These are phyloP conservation scores for Choricystis sp. DNA, from an alignment of 139 green algal genomes.

Conservation along the genomic window DNA sequence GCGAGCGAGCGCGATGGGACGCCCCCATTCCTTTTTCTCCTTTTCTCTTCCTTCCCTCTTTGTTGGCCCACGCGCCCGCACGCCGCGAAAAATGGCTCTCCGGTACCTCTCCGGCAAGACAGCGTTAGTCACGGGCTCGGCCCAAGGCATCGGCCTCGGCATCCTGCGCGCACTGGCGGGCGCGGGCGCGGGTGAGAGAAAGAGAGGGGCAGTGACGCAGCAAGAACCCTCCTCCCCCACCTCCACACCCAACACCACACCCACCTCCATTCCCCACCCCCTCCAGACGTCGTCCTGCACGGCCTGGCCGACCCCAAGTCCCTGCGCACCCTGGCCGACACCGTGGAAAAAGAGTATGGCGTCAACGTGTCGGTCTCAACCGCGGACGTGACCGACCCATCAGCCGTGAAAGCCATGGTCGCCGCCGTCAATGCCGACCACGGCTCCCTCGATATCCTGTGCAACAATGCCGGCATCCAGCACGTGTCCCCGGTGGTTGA, in stretches of 20 bases:
- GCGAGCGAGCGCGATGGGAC: too few relatives aligned
- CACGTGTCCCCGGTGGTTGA: constrained; percentile 56
- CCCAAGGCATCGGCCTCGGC: constrained; percentile 30
- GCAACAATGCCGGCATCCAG: constrained; percentile 65
- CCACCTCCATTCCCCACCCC: not conserved
- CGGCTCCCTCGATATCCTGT: constrained; percentile 32
- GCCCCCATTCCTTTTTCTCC: too few relatives aligned
- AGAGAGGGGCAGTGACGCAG: too few relatives aligned
- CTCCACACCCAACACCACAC: too few relatives aligned
- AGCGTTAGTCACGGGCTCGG: constrained; percentile 13
- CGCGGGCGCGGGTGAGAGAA: constrained; percentile 16
- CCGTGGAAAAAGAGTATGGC: constrained; percentile 15
- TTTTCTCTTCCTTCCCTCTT: too few relatives aligned
- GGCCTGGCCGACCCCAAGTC: constrained; percentile 15
- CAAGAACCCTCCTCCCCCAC: too few relatives aligned
- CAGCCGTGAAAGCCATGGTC: constrained; percentile 26
- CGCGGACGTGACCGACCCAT: constrained; percentile 11
- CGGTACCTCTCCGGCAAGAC: not conserved
- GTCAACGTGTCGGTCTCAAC: constrained; percentile 12
- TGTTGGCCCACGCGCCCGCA: too few relatives aligned
- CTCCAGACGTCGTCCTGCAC: constrained; percentile 24
- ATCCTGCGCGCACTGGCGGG: constrained; percentile 23
- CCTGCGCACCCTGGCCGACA: constrained; percentile 8
- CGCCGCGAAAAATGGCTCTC: too few relatives aligned
- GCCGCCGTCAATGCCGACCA: constrained; percentile 14